Base-by-base conservation (phyloP, 2,329 filamentous ascomycete genomes). In the Exophiala mesophila region DNA sequence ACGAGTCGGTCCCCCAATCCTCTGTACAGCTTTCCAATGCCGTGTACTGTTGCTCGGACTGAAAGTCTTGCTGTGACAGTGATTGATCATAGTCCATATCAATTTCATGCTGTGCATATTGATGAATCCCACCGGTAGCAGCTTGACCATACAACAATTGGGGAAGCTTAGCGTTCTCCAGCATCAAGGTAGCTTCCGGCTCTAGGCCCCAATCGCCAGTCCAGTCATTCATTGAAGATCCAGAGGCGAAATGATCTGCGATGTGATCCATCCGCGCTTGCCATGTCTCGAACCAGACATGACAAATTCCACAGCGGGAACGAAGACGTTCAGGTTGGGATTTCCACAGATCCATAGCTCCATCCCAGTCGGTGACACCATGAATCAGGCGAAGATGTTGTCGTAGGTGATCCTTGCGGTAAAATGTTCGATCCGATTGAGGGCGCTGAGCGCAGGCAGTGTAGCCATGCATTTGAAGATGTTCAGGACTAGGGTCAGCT, bases 371-470 rank as follows among this genome's bases (percentile, higher is more conserved):
- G 70, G 72, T 49, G 72, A 76, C 21, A 63, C 63, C 44, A 63
- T 77, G 67, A 68, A 77, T 67, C 54, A 77, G 56, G 3, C 73
- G 68, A 16, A 78, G 56, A 56, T 78, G 75, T 50, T 78, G 75
- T 47, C 73, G 67, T 1, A 78, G 59, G 51, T 78, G 73, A 48
- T 78, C 75, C 56, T 77, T 77, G 7, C 75, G 65, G 47, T 70
- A 73, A 55, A 78, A 78, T 4, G 16, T 38, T 9, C 36, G 36
- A 3, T 32, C 72, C 63, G 36, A 63, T 6, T 9, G 57, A 6
- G 71, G 67, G 29, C 74, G 76, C 28, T 68, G 65, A 29, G 71
- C 69, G 52, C 75, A 78, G 12, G 66, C 61, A n/a, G 61, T 55
- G 49, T 77, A 73, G 39, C 76, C 73, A 57, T 78, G 75, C 4